Evolutionary conservation across 176 grass and related monocot genomes (phyloP).

Genomic region (Guadua angustifolia): DNA sequence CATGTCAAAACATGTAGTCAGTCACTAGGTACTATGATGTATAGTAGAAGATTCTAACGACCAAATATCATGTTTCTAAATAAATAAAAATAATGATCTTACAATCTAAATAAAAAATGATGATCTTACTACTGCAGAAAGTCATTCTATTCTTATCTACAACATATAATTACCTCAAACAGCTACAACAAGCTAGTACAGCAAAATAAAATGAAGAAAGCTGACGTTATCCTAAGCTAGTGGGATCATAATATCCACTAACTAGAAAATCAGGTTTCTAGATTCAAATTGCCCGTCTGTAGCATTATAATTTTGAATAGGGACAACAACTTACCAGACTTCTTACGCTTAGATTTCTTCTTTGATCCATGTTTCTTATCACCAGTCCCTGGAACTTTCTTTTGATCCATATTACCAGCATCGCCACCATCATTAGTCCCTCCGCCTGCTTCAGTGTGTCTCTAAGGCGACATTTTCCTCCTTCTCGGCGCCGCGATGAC

Average conservation of each 20-base stretch:
- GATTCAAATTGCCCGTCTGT: background rate
- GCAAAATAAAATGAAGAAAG: background rate
- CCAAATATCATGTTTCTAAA: conserved; percentile 9
- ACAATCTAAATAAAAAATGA: background rate
- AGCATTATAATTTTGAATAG: conserved; percentile 18
- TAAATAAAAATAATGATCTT: background rate
- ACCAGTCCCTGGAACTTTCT: conserved; percentile 50
- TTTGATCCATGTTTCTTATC: conserved; percentile 79
- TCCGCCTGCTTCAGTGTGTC: conserved; percentile 30
- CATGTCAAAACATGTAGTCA: background rate
- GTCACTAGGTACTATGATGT: background rate
- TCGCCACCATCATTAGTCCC: conserved; percentile 1
- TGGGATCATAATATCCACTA: conserved; percentile 6
- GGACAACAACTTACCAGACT: conserved; percentile 60
- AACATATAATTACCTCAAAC: conserved; percentile 15
- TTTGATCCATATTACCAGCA: conserved; percentile 23
- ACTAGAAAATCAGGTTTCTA: background rate
- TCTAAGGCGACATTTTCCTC: conserved; percentile 39
- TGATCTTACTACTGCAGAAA: background rate
- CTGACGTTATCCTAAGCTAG: conserved; percentile 20
- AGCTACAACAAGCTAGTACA: background rate
- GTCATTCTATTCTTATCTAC: background rate
- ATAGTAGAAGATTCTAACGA: background rate
- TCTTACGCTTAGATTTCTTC: conserved; percentile 77
- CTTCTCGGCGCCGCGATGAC: conserved; percentile 23